Conservation (phyloP, 2,329 filamentous ascomycete genomes). For the Penicillium hesseltinei region DNA sequence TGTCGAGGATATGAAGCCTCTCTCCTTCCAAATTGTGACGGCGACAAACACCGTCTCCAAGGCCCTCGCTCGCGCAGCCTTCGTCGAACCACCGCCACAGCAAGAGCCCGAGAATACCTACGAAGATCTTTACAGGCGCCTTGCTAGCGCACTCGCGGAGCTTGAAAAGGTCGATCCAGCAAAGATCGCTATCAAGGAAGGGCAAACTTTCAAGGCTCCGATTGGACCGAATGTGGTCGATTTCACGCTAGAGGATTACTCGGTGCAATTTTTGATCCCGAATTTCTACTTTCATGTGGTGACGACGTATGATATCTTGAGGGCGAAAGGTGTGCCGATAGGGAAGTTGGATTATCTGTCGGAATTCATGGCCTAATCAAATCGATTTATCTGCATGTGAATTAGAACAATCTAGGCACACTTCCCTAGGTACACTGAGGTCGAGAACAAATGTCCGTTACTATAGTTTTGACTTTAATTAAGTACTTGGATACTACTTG, state of each 20-base stretch:
- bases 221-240: background rate
- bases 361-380: background rate
- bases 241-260: background rate
- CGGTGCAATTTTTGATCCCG: background rate
- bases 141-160: background rate
- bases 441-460: background rate
- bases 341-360: background rate
- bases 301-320: background rate
- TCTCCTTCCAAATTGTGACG: background rate
- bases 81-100: background rate
- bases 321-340: background rate
- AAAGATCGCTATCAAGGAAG: background rate
- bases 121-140: background rate
- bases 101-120: background rate
- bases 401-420: background rate
- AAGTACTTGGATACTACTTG: background rate
- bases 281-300: background rate
- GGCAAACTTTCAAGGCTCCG: background rate
- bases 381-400: background rate
- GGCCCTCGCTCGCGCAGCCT: background rate
- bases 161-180: background rate
- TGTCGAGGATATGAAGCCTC: background rate
- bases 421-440: background rate
- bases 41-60: background rate
- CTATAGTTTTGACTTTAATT: no score